These are phyloP conservation scores for Chaetoceros muelleri DNA, from an alignment of 108 stramenopile species.

Conservation along the genomic window DNA sequence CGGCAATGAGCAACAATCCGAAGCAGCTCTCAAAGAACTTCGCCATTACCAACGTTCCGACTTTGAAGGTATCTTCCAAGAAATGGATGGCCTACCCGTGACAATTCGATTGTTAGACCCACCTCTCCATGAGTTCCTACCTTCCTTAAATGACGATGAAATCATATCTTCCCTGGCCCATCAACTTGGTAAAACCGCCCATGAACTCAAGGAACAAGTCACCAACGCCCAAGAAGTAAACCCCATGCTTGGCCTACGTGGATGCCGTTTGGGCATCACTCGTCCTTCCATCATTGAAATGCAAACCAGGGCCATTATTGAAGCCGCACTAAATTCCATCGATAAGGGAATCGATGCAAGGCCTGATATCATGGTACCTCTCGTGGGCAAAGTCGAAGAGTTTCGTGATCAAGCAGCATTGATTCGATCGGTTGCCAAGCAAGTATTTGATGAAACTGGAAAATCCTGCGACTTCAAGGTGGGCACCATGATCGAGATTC, in stretches of 20 bases:
- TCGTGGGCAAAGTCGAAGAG: constrained; percentile 42
- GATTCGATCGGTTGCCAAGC: constrained; percentile 41
- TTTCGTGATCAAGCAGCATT: constrained; percentile 48
- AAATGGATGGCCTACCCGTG: constrained; percentile 65
- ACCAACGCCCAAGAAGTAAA: constrained; percentile 67
- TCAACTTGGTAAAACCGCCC: constrained; percentile 33
- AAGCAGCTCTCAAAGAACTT: constrained; percentile 42
- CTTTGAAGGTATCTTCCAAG: constrained; percentile 49
- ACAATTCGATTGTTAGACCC: constrained; percentile 79
- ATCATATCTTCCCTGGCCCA: constrained; percentile 42
- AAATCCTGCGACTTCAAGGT: constrained; percentile 54
- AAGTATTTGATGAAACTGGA: constrained; percentile 30
- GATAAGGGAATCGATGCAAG: constrained; percentile 34
- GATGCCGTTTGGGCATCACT: constrained; percentile 65
- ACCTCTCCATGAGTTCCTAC: constrained; percentile 81
- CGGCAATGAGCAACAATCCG: too few species aligned
- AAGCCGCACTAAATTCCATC: constrained; percentile 47
- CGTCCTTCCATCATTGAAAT: constrained; percentile 53
- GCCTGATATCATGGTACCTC: constrained; percentile 66
- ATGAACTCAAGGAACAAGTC: constrained; percentile 35
- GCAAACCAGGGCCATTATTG: constrained; percentile 69
- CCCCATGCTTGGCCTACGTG: constrained; percentile 75
- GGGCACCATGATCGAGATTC: constrained; percentile 89
- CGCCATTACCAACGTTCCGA: constrained; percentile 54
- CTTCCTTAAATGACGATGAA: constrained; percentile 29